Percentiles rank a stretch among this genome's conserved stretches.
phyloP scores from a whole-genome alignment of 2,329 filamentous ascomycete species.

The Fusarium sarcochroum region DNA sequence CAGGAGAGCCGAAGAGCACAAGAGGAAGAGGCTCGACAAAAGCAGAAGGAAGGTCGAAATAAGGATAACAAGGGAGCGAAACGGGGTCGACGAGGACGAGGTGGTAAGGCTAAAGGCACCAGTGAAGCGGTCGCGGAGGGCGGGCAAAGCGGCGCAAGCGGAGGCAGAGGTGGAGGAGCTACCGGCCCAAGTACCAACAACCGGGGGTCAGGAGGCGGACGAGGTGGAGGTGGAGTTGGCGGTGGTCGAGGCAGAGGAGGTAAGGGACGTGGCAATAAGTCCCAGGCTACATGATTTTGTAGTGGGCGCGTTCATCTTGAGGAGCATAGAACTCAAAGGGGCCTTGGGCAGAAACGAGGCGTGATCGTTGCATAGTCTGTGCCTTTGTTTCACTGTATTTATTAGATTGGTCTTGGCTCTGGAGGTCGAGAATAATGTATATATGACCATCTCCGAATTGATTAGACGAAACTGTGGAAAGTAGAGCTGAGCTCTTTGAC shows the following conservation, averaged over 20 bases:
- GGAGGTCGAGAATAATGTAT: conserved; percentile 19
- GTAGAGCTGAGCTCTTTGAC: not conserved
- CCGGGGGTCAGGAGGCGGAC: conserved; percentile 36
- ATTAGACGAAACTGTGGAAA: conserved; percentile 6
- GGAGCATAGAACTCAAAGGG: conserved; percentile 39
- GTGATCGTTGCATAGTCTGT: conserved; percentile 8
- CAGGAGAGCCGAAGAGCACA: conserved; percentile 82
- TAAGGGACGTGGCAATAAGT: conserved; percentile 43
- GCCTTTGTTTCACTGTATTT: conserved; percentile 28
- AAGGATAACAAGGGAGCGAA: conserved; percentile 58
- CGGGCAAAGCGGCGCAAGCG: conserved; percentile 33
- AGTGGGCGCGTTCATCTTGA: conserved; percentile 24
- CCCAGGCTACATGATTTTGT: conserved; percentile 19
- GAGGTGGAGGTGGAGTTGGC: conserved; percentile 41
- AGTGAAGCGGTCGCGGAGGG: conserved; percentile 38
- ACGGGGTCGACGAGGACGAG: conserved; percentile 51
- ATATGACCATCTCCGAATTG: conserved; percentile 30
- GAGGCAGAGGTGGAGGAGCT: conserved; percentile 25
- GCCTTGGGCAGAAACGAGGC: conserved; percentile 7
- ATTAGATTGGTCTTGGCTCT: conserved; percentile 22
- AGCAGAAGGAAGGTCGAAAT: conserved; percentile 54
- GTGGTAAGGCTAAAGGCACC: conserved; percentile 48
- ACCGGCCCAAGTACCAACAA: conserved; percentile 27
- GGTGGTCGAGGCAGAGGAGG: conserved; percentile 43
- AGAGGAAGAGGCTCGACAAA: conserved; percentile 68